These are phyloP conservation scores for Telopea speciosissima DNA, from an alignment of 177 flowering plant species.

Conservation along the genomic window DNA sequence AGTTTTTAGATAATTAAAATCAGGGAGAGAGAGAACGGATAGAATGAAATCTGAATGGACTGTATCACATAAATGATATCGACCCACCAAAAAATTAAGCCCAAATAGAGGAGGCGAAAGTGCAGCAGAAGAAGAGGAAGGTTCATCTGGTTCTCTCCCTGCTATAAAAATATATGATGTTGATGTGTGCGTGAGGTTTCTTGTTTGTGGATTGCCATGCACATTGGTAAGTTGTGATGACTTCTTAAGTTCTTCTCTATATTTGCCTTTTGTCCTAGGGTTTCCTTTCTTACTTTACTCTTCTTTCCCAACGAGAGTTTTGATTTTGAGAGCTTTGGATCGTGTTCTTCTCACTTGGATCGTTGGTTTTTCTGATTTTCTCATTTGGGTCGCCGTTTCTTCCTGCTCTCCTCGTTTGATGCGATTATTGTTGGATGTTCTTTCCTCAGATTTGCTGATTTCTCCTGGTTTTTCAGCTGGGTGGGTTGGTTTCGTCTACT, in stretches of 20 bases:
- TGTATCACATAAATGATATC: too few relatives aligned
- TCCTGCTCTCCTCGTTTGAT: conserved; percentile 1
- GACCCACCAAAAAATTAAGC: too few relatives aligned
- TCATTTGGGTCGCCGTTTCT: neutral
- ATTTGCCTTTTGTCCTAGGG: conserved; percentile 10
- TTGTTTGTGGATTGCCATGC: conserved; percentile 75
- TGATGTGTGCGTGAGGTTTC: conserved; percentile 76
- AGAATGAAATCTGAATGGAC: too few relatives aligned
- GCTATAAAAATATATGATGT: conserved; percentile 84
- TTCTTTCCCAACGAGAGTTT: conserved; percentile 11
- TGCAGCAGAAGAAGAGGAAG: conserved; percentile 55
- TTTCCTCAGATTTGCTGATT: neutral
- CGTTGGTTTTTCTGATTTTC: conserved; percentile 5
- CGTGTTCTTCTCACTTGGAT: conserved; percentile 11
- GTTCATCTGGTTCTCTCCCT: conserved; percentile 45
- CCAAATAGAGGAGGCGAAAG: too few relatives aligned
- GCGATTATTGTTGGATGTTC: conserved; percentile 16
- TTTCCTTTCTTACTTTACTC: conserved; percentile 25
- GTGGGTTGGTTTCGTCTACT: neutral
- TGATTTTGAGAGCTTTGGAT: conserved; percentile 16
- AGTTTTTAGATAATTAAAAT: too few relatives aligned
- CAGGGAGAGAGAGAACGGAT: too few relatives aligned
- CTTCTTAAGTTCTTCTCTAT: neutral
- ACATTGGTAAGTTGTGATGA: conserved; percentile 47
- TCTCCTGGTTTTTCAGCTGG: conserved; percentile 1